Evolutionary conservation across 164 flowering plant species (phyloP), one percentile per base, ranked within the genome.

Genomic region (Nymphaea thermarum): DNA sequence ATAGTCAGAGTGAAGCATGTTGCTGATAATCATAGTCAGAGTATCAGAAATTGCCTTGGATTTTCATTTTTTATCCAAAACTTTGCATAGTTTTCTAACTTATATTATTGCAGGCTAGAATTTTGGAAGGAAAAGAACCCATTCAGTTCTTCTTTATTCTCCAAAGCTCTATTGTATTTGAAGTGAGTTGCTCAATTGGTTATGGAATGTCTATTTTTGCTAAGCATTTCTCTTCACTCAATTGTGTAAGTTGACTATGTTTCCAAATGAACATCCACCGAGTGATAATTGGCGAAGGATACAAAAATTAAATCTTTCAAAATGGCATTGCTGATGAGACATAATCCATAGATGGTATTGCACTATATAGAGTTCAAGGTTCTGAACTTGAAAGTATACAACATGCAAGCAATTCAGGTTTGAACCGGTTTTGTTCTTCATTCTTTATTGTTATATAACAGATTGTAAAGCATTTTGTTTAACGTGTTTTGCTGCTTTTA

Each of bases 321-420:
- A 89, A 84, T 44, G 93, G 80, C 71, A 75, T 87, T 70, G 80
- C 80, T n/a, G 97, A 95, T 77, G 84, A 80, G n/a, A 95, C 99
- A 55, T 95, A 90, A 73, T 69, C 79, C 25, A 90, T 79, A 71
- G 97, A 95, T 76, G 86, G 96, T 43, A 61, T 84, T 75, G 97
- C 98, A 66, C 70, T 90, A 67, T 92, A 92, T 72, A 85, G 99
- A 60, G 83, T 95, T 69, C 99, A 95, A 79, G 99, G 99, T 67
- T 83, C 90, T 71, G 99, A 97, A 65, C 97, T 98, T 44, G 98
- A 95, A 16, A 95, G 92, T 68, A 95, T 95, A 25, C 36, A 25
- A 25, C 1, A 25, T 25, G 99, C 99, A 95, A 85, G 87, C 98
- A 44, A 92, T 92, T 75, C 99, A 95, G 86, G 97, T 88, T 25